These are phyloP conservation scores for Mycotypha africana DNA, from an alignment of 371 early-diverging fungal species.

Conservation along the genomic window DNA sequence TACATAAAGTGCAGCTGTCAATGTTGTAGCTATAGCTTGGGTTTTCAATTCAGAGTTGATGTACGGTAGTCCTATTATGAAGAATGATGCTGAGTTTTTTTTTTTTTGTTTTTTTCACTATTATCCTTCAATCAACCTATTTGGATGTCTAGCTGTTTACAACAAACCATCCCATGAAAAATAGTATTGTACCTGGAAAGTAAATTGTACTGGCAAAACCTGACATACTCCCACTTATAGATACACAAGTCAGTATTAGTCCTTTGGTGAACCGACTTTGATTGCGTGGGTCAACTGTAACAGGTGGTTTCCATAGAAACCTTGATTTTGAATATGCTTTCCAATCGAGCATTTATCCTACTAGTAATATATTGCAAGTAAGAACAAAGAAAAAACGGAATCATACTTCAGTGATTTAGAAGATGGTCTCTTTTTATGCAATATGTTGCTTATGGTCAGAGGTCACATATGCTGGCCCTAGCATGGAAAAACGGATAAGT, in stretches of 20 bases:
- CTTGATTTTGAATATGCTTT: too few relatives aligned
- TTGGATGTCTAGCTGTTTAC: too few relatives aligned
- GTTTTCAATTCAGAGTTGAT: constrained; percentile 43
- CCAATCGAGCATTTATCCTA: too few relatives aligned
- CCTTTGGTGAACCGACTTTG: constrained; percentile 1
- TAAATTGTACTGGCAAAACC: constrained; percentile 17
- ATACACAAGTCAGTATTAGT: constrained; percentile 1
- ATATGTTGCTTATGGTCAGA: too few relatives aligned
- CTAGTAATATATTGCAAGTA: too few relatives aligned
- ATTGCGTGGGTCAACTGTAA: constrained; percentile 4
- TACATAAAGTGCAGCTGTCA: constrained; percentile 50
- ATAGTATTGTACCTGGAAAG: constrained; percentile 16
- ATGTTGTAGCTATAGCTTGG: constrained; percentile 36
- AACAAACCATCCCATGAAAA: not conserved
- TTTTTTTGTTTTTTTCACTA: not conserved
- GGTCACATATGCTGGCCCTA: too few relatives aligned
- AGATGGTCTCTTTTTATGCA: too few relatives aligned
- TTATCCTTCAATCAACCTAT: too few relatives aligned
- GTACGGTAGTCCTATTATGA: constrained; percentile 33
- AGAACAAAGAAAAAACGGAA: too few relatives aligned
- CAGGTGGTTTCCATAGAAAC: too few relatives aligned
- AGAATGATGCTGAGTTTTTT: not conserved
- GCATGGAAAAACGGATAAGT: too few relatives aligned
- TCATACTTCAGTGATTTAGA: too few relatives aligned
- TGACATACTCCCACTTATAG: constrained; percentile 4